Evolutionary conservation across 1,139 yeast species (phyloP).

Genomic region (Yarrowia galli): DNA sequence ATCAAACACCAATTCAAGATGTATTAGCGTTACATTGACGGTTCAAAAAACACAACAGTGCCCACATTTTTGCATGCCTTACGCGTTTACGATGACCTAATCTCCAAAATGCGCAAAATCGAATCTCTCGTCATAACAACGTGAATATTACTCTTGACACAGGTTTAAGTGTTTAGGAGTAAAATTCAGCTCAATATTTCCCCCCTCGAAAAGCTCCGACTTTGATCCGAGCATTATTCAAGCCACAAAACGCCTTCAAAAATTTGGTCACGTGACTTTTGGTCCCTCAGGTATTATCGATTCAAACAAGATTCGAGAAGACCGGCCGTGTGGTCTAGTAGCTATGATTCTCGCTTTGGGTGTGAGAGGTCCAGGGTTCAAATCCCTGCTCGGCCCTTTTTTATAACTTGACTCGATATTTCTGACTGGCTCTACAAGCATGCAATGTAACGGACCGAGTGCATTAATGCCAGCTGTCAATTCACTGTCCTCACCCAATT

Average conservation of each 20-base stretch:
- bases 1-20: not conserved
- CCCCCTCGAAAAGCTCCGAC: not conserved
- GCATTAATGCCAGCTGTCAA: no score
- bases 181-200: not conserved
- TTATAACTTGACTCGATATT: not conserved
- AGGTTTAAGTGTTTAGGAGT: not conserved
- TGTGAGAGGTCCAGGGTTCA: conserved; percentile 55
- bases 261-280: conserved; percentile 15
- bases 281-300: not conserved
- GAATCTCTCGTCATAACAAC: no score
- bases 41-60: not conserved
- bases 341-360: conserved; percentile 52
- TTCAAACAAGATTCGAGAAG: not conserved
- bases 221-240: not conserved
- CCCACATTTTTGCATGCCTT: not conserved
- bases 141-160: not conserved
- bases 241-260: not conserved
- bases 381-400: conserved; percentile 53
- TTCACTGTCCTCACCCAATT: not conserved
- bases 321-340: conserved; percentile 51
- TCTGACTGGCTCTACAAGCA: no score
- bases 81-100: not conserved
- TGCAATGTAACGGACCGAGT: no score
- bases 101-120: not conserved
- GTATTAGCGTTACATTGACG: not conserved